Percentiles rank a stretch among this genome's conserved stretches.
These are phyloP conservation scores for Syzygium grande DNA, from an alignment of 345 rosid species.

Conservation along the genomic window DNA sequence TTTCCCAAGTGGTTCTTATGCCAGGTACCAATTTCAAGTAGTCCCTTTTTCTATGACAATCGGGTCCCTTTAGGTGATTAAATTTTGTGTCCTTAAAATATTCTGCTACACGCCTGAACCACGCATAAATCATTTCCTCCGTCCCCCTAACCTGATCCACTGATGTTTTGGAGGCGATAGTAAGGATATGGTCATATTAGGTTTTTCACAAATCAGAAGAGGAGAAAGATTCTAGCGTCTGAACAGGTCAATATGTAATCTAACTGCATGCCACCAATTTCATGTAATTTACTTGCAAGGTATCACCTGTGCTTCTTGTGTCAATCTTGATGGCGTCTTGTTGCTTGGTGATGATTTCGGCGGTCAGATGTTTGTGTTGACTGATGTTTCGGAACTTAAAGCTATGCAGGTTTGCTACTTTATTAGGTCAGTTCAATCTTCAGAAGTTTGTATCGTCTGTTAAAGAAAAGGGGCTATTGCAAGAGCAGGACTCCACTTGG, in stretches of 20 bases:
- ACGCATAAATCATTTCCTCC: neutral
- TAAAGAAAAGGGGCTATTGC: constrained; percentile 11
- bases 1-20: neutral
- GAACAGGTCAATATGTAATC: neutral
- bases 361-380: neutral
- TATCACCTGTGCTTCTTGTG: neutral
- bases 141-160: neutral
- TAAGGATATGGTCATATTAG: neutral
- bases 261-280: neutral
- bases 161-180: neutral
- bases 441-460: constrained; percentile 55
- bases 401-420: constrained; percentile 48
- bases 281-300: neutral
- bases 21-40: neutral
- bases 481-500: constrained; percentile 22
- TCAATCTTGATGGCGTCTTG: neutral
- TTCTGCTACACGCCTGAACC: neutral
- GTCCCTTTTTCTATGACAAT: neutral
- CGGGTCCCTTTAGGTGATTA: neutral
- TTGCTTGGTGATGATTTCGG: neutral
- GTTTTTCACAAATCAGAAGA: neutral
- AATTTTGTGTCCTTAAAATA: neutral
- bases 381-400: neutral
- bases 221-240: neutral
- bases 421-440: constrained; percentile 75